Percentiles rank a stretch among this genome's conserved stretches.
These are phyloP conservation scores for Yarrowia hollandica DNA, from an alignment of 805 yeast genomes.

Conservation along the genomic window DNA sequence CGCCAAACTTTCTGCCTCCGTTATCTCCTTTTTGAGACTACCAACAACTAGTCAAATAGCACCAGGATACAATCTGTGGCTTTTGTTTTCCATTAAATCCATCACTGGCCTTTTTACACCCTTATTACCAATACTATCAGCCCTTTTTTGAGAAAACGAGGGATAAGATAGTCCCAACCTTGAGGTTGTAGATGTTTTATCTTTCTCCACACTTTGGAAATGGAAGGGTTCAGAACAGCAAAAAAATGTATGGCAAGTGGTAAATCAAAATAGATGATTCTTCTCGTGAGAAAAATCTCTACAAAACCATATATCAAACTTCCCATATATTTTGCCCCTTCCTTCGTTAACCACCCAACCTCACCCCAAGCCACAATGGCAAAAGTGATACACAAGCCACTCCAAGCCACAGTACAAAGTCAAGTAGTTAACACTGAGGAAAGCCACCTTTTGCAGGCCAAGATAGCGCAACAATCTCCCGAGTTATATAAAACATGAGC, in stretches of 20 bases:
- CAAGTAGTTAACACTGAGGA: no score
- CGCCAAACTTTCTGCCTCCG: not conserved
- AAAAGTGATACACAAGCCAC: no score
- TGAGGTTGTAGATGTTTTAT: not conserved
- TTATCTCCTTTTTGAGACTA: not conserved
- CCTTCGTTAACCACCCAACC: no score
- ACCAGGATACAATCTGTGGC: no score
- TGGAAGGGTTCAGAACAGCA: no score
- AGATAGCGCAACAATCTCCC: not conserved
- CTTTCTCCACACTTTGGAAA: not conserved
- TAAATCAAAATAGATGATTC: not conserved
- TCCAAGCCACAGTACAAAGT: conserved; percentile 1
- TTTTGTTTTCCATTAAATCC: no score
- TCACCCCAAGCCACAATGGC: no score
- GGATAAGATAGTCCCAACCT: not conserved
- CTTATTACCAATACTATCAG: no score
- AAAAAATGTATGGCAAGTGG: not conserved
- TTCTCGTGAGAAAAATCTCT: not conserved
- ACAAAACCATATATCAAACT: not conserved
- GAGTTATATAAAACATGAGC: not conserved
- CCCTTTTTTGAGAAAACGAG: no score
- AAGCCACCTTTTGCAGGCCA: conserved; percentile 8
- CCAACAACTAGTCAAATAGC: no score
- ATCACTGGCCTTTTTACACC: no score
- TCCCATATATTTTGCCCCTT: no score